phyloP scores from a whole-genome alignment of 2,329 filamentous ascomycete genomes.

The Chaetomium sp. region DNA sequence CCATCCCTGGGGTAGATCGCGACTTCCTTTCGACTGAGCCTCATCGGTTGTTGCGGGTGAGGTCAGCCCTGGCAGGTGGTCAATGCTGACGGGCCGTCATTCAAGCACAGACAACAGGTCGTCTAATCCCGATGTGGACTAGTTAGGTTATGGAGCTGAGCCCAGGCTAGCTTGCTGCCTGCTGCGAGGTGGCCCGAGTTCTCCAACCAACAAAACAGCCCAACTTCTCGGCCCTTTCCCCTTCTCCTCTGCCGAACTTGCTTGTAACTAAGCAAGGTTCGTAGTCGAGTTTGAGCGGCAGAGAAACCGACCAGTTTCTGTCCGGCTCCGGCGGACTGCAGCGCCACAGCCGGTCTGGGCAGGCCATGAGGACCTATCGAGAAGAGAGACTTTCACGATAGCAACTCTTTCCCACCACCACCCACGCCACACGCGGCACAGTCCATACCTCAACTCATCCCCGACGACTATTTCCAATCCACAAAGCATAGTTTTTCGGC shows the following conservation, averaged over 20 bases:
- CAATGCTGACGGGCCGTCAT: conserved; percentile 9
- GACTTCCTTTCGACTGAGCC: conserved; percentile 11
- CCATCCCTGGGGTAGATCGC: conserved; percentile 3
- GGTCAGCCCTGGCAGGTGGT: neutral
- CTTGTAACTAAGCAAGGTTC: neutral
- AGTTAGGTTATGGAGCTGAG: neutral
- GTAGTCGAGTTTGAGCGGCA: neutral
- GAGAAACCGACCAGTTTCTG: neutral
- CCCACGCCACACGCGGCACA: neutral
- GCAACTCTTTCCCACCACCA: neutral
- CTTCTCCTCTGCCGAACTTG: neutral
- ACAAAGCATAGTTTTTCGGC: neutral
- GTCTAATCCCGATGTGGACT: neutral
- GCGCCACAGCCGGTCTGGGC: neutral
- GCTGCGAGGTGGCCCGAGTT: neutral
- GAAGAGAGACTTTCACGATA: neutral
- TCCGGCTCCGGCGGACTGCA: neutral
- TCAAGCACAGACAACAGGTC: neutral
- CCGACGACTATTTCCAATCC: neutral
- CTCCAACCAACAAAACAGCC: neutral
- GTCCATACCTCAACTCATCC: neutral
- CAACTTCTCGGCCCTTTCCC: neutral
- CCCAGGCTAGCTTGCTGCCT: neutral
- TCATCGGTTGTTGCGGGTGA: conserved; percentile 3
- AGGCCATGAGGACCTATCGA: neutral